Base-by-base conservation (phyloP, 2,329 filamentous ascomycete species). In the Fonsecaea erecta region DNA sequence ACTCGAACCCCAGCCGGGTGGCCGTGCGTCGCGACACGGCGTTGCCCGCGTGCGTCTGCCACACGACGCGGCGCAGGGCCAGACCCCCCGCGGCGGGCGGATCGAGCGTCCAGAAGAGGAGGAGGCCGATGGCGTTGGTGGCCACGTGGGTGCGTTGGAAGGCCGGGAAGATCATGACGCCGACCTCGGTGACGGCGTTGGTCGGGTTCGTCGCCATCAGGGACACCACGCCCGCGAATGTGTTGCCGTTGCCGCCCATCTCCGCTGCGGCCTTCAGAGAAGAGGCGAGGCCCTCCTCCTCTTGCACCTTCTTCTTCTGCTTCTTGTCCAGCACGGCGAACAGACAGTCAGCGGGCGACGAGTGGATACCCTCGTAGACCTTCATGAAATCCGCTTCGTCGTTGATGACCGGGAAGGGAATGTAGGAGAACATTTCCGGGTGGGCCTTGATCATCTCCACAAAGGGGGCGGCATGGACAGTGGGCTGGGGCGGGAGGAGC, bases 101-200 rank as follows among this genome's bases (percentile, higher is more conserved):
- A 28, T 59, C 56, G 16, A 59, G 37, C 28, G 32, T 48, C 56
- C 56, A 59, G 6, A 59, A 30, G 3, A 59, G 28, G 8, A 59
- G 18, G 16, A 48, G 56, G 1, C 56, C 56, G 11, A 48, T 51
- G 11, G 56, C 56, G 6, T 59, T 59, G 8, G 37, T 34, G 3
- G 56, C 56, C 8, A 59, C 40, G 56, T 59, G 40, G 18, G 56
- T 48, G 40, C 56, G 37, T 24, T 59, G 56, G 18, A 59, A 59
- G 3, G 56, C 37, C 8, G 56, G 56, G n/a, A 51, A 59, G 56
- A 59, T 59, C 21, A 59, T 48, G 1, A 35, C 28, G n/a, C 56
- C 56, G 26, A 59, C 30, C n/a, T 59, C 56, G 8, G 56, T 51
- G 37, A 48, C 43, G 8, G 56, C 56, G n/a, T 48, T 51, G 37